phyloP scores from a whole-genome alignment of 495 filamentous ascomycete genomes.

The Immersiella caudata region DNA sequence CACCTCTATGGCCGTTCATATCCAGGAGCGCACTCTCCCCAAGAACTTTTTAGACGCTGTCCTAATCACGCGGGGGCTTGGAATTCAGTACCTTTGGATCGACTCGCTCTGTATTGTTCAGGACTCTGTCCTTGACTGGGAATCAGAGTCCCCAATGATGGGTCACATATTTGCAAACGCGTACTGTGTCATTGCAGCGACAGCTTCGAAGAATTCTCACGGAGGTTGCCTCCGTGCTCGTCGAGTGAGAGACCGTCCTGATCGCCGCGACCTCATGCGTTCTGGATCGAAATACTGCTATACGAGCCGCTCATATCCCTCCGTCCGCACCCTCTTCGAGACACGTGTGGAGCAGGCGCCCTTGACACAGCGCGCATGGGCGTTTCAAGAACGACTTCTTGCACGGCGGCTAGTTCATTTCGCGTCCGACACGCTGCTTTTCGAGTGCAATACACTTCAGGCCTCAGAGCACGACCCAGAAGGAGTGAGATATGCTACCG shows the following conservation, averaged over 20 bases:
- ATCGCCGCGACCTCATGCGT: background rate
- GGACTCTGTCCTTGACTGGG: background rate
- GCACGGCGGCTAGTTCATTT: conserved; percentile 12
- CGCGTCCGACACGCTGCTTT: background rate
- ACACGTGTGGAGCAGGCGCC: conserved; percentile 27
- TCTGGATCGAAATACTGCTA: background rate
- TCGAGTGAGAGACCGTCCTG: background rate
- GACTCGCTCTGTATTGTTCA: conserved; percentile 11
- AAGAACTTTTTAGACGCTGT: conserved; percentile 8
- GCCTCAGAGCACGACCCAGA: background rate
- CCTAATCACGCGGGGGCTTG: background rate
- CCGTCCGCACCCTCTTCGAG: background rate
- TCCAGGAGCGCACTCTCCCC: background rate
- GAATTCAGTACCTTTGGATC: conserved; percentile 8
- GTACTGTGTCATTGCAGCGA: conserved; percentile 1
- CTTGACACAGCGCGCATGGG: conserved; percentile 6
- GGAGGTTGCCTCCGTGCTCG: background rate
- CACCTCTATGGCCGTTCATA: background rate
- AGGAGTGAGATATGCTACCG: background rate
- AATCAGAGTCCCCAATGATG: background rate
- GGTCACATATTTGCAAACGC: background rate
- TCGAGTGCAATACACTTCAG: conserved; percentile 7
- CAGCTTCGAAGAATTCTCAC: background rate
- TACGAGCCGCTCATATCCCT: background rate
- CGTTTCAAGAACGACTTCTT: conserved; percentile 14